These are phyloP conservation scores for Chenopodium formosanum DNA, from an alignment of 148 eudicot genomes.

Conservation along the genomic window DNA sequence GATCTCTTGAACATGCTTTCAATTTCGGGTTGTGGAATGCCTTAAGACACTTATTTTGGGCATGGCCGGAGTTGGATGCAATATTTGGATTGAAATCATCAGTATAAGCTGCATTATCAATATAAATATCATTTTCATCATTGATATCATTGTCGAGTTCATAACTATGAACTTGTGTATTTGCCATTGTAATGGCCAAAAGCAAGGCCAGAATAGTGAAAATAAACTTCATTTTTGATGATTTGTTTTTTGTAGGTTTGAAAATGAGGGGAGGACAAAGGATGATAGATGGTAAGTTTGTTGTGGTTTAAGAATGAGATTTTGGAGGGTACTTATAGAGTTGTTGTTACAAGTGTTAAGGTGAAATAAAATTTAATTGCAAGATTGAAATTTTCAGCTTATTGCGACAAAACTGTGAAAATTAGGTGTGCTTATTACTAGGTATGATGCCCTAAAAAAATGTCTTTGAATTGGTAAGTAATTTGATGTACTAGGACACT, in stretches of 20 bases:
- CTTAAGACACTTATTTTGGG: background rate
- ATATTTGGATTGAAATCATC: background rate
- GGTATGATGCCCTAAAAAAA: too few species aligned
- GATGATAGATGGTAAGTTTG: background rate
- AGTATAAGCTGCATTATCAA: background rate
- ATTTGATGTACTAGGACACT: too few species aligned
- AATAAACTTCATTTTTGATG: background rate
- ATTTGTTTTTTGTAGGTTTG: background rate
- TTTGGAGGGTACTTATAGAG: background rate
- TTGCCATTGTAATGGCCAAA: slow-evolving; percentile 1
- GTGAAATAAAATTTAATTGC: background rate
- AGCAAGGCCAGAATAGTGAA: background rate
- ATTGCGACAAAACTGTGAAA: too few species aligned
- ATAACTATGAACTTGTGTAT: background rate
- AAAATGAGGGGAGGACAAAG: background rate
- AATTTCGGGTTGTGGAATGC: background rate
- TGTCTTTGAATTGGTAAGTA: too few species aligned
- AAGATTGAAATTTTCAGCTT: background rate
- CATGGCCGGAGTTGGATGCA: background rate
- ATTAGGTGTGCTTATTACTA: too few species aligned
- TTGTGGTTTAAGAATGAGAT: background rate
- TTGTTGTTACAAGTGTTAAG: background rate
- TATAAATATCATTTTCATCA: background rate
- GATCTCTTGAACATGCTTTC: background rate
- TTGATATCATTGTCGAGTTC: too few species aligned